Evolutionary conservation across 805 yeast species (phyloP).

Genomic region (Ogataea glucozyma): DNA sequence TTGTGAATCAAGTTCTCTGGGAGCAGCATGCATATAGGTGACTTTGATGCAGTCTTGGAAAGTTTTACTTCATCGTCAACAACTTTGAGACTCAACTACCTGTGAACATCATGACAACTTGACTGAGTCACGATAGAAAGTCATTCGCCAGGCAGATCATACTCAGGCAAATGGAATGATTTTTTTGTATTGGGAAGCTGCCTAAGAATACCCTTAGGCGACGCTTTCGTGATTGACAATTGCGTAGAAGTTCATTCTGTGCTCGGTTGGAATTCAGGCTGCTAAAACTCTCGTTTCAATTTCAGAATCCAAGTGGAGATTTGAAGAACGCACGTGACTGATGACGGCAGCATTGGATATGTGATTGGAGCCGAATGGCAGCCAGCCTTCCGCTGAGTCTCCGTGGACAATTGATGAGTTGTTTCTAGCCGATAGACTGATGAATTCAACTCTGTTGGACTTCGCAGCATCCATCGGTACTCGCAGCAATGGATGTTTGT

Average conservation of each 20-base stretch:
- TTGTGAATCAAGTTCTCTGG: no score
- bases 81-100: background rate
- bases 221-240: slow-evolving; percentile 40
- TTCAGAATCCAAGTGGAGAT: slow-evolving; percentile 38
- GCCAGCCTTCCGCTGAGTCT: slow-evolving; percentile 38
- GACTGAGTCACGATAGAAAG: background rate
- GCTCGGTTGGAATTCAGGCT: slow-evolving; percentile 42
- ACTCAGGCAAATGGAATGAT: slow-evolving; percentile 7
- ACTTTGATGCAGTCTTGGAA: no score
- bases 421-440: slow-evolving; percentile 35
- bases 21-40: no score
- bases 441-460: slow-evolving; percentile 32
- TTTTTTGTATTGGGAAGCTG: slow-evolving; percentile 31
- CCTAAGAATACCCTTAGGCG: slow-evolving; percentile 39
- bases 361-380: slow-evolving; percentile 46
- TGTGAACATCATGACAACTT: background rate
- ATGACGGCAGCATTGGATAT: slow-evolving; percentile 25
- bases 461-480: slow-evolving; percentile 40
- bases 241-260: slow-evolving; percentile 38
- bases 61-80: no score
- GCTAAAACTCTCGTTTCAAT: slow-evolving; percentile 40
- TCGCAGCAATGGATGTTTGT: slow-evolving; percentile 38
- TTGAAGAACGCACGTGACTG: slow-evolving; percentile 28
- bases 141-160: slow-evolving; percentile 5
- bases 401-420: slow-evolving; percentile 39